A percentile compares a stretch with the other conserved stretches of the same genome.
Evolutionary conservation across 1,139 yeast genomes (phyloP).

Genomic region (Pichia sp.): DNA sequence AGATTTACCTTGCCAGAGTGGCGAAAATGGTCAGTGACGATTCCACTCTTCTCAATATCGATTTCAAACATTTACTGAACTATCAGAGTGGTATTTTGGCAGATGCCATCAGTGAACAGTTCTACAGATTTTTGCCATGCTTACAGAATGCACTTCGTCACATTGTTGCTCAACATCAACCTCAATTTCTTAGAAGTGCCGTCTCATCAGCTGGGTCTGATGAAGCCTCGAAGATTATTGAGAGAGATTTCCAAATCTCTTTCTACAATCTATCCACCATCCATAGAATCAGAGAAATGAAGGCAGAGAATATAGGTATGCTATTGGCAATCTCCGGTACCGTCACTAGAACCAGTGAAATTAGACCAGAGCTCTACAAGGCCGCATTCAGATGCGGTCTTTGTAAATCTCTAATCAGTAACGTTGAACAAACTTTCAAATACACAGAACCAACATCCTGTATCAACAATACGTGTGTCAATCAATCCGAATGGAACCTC

Average conservation of each 20-base stretch:
- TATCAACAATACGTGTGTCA: slow-evolving; percentile 79
- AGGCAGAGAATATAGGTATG: slow-evolving; percentile 85
- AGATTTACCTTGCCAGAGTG: slow-evolving; percentile 70
- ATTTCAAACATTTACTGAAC: slow-evolving; percentile 69
- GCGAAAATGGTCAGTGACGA: slow-evolving; percentile 76
- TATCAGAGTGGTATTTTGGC: slow-evolving; percentile 87
- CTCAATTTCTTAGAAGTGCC: slow-evolving; percentile 48
- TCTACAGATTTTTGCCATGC: slow-evolving; percentile 86
- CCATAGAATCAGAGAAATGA: slow-evolving; percentile 80
- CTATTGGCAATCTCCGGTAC: slow-evolving; percentile 88
- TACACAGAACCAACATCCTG: slow-evolving; percentile 95
- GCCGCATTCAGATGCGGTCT: slow-evolving; percentile 88
- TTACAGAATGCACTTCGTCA: slow-evolving; percentile 67
- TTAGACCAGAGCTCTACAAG: slow-evolving; percentile 85
- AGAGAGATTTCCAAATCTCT: slow-evolving; percentile 80
- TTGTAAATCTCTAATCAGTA: slow-evolving; percentile 80
- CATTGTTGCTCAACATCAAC: slow-evolving; percentile 70
- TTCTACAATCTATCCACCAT: slow-evolving; percentile 81
- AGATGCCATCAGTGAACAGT: slow-evolving; percentile 83
- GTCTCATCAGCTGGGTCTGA: slow-evolving; percentile 20
- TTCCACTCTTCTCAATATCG: slow-evolving; percentile 72
- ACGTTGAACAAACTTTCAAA: slow-evolving; percentile 87
- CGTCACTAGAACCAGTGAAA: slow-evolving; percentile 94
- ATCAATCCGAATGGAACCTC: slow-evolving; percentile 80
- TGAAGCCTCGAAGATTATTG: slow-evolving; percentile 37